A percentile compares a stretch with the other conserved stretches of the same genome.
These are phyloP conservation scores for Henningerozyma blattae DNA, from an alignment of 805 yeast genomes.

Conservation along the genomic window DNA sequence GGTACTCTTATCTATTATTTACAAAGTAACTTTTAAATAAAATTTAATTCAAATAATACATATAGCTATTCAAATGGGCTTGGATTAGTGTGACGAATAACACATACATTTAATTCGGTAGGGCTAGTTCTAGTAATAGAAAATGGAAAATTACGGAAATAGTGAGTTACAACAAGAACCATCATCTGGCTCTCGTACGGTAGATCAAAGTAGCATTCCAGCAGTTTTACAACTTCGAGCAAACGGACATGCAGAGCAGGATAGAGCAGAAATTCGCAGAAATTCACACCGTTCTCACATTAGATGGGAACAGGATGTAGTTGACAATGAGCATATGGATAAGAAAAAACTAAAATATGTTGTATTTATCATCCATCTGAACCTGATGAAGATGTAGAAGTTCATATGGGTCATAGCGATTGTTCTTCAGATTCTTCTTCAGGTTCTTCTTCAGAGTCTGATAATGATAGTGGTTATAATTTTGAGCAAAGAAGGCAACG, in stretches of 20 bases:
- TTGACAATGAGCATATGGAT: constrained; percentile 83
- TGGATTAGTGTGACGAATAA: too few species aligned
- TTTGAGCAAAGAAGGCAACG: constrained; percentile 23
- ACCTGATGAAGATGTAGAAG: constrained; percentile 40
- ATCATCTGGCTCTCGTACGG: constrained; percentile 9
- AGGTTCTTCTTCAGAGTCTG: constrained; percentile 30
- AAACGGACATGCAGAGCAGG: constrained; percentile 1
- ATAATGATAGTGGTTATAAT: constrained; percentile 23
- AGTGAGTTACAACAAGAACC: background rate
- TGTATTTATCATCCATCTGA: constrained; percentile 76
- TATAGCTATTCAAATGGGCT: too few species aligned
- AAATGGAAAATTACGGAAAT: too few species aligned
- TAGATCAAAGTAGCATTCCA: constrained; percentile 9
- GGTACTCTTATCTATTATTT: too few species aligned
- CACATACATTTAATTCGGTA: too few species aligned
- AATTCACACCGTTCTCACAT: constrained; percentile 37
- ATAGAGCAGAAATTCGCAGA: constrained; percentile 2
- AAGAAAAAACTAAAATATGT: constrained; percentile 84
- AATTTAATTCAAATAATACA: too few species aligned
- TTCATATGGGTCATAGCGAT: constrained; percentile 1
- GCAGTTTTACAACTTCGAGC: constrained; percentile 18
- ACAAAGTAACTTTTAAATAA: too few species aligned
- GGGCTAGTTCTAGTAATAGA: too few species aligned
- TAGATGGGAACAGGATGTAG: constrained; percentile 73
- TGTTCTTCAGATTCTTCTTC: constrained; percentile 3